phyloP scores from a whole-genome alignment of 495 filamentous ascomycete genomes.

The Neurospora sp. region DNA sequence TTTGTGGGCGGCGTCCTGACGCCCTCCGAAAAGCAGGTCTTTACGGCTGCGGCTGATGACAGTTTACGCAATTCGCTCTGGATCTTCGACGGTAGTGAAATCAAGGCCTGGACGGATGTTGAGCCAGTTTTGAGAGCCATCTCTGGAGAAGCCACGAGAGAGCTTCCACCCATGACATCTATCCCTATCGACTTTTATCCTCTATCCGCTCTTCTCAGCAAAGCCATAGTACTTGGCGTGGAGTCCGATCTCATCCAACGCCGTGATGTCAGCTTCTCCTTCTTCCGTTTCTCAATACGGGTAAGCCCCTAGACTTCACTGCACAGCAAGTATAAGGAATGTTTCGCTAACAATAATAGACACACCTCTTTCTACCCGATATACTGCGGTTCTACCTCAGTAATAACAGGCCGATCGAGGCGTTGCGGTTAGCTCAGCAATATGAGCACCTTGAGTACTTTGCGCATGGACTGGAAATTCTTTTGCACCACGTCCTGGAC shows the following conservation, averaged over 20 bases:
- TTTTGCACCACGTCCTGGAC: slow-evolving; percentile 88
- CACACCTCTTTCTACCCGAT: slow-evolving; percentile 83
- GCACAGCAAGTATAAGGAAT: not conserved
- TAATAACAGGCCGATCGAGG: slow-evolving; percentile 60
- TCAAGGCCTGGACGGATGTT: slow-evolving; percentile 85
- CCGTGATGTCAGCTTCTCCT: slow-evolving; percentile 78
- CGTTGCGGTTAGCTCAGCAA: slow-evolving; percentile 65
- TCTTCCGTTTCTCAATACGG: slow-evolving; percentile 72
- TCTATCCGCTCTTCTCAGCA: slow-evolving; percentile 70
- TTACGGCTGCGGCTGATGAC: slow-evolving; percentile 25
- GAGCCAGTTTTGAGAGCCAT: slow-evolving; percentile 69
- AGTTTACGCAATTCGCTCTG: slow-evolving; percentile 81
- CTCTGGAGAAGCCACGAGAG: slow-evolving; percentile 45
- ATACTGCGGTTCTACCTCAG: slow-evolving; percentile 68
- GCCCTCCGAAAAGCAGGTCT: not conserved
- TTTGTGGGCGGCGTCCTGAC: slow-evolving; percentile 21
- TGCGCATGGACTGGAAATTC: slow-evolving; percentile 80
- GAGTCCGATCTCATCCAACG: slow-evolving; percentile 89
- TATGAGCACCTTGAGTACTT: slow-evolving; percentile 85
- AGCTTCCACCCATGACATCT: slow-evolving; percentile 54
- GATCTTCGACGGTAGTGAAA: slow-evolving; percentile 78
- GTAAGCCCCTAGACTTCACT: slow-evolving; percentile 34
- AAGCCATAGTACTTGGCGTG: slow-evolving; percentile 81
- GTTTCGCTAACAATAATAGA: slow-evolving; percentile 35
- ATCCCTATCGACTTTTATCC: slow-evolving; percentile 85